Percentiles rank a stretch among this genome's conserved stretches.
These are phyloP conservation scores for Nicotiana tomentosiformis DNA, from an alignment of 257 asterid genomes.

Conservation along the genomic window DNA sequence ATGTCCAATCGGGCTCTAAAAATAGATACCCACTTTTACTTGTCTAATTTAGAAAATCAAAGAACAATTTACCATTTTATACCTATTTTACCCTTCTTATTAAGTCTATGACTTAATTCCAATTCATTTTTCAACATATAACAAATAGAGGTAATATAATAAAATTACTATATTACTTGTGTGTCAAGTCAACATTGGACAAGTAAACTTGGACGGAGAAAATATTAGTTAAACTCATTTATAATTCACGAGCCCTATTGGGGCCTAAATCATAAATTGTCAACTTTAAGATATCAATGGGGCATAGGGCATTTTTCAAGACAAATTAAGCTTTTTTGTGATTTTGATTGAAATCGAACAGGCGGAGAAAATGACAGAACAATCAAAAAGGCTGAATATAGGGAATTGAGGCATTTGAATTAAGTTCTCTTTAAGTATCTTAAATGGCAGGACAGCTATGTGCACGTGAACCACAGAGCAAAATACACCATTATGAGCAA, in stretches of 20 bases:
- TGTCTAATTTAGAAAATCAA: too few species aligned
- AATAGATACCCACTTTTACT: too few species aligned
- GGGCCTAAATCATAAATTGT: background rate
- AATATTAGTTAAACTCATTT: too few species aligned
- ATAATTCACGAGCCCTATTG: background rate
- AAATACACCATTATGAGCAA: background rate
- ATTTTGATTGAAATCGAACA: background rate
- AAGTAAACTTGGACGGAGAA: too few species aligned
- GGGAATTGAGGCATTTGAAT: conserved; percentile 2
- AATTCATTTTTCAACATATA: too few species aligned
- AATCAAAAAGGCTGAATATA: background rate
- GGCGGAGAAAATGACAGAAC: background rate
- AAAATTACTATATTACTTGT: too few species aligned
- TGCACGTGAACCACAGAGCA: conserved; percentile 9
- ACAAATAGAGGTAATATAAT: too few species aligned
- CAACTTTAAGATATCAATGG: background rate
- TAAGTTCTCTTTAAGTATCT: background rate
- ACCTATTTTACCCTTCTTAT: too few species aligned
- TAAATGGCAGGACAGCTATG: conserved; percentile 7
- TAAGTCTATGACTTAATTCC: too few species aligned
- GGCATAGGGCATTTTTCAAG: background rate
- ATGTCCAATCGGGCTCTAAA: too few species aligned
- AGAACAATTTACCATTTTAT: too few species aligned
- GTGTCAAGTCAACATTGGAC: too few species aligned
- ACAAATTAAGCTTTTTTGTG: background rate